Base-by-base conservation (phyloP, 768 basidiomycete genomes). In the Tylopilus plumbeoviolaceoides region DNA sequence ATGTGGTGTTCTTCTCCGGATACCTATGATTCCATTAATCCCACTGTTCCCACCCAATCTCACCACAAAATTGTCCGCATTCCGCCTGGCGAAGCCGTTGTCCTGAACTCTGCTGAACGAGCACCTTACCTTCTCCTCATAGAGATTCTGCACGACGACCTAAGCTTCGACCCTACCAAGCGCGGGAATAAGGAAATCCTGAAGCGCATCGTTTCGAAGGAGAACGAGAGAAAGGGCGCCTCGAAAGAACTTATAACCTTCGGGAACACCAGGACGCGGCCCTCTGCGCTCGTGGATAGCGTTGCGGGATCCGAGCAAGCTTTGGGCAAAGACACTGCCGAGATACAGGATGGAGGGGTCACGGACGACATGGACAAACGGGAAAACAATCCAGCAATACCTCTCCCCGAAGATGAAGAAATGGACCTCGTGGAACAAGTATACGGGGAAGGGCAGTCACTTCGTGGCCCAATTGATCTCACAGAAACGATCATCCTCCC, bases 41-140 rank as follows among this genome's bases (percentile, higher is more conserved):
- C 18, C 28, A n/a, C 44, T 43, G 28, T 70, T 75, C 44, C 46
- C 38, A 75, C 79, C 7, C 75, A 82, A 62, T 83, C 89, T 6
- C 95, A 98, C 67, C 94, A 98, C 67, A 87, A 92, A 40, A 91
- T 99, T 47, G 94, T 98, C 47, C 85, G 97, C 58, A 95, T 99
- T 63, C 95, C 95, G 11, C 95, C 97, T 3, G 92, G 95, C 14
- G 97, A 99, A 74, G 89, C 91, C 51, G 97, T 98, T 42, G 97
- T 98, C 10, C 79, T 99, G 25, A 99, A 99, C 67, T 98, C 95
- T 18, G 97, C 97, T 4, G 95, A 99, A 70, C 82, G 90, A 33
- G 94, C 93, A 0, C 97, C 97, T 5, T 99, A 91, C 66, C 78
- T 99, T 18, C 80, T 99, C 21, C 78, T 95, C 55, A 82, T 98